Base-by-base conservation (phyloP, 2,329 filamentous ascomycete species). In the Fusarium nodosum region DNA sequence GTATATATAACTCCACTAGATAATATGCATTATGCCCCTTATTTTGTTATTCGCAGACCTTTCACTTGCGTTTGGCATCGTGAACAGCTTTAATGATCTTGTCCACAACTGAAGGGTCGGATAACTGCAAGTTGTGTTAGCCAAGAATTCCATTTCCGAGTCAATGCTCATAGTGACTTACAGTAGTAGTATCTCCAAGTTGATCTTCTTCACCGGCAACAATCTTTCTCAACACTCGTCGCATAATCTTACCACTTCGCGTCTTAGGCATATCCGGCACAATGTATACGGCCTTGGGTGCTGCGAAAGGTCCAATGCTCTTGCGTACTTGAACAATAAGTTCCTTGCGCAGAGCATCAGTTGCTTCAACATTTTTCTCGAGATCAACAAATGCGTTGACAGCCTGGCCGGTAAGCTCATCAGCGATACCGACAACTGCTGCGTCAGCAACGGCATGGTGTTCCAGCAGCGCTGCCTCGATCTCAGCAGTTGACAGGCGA, bases 211-310 rank as follows among this genome's bases (percentile, higher is more conserved):
- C 96, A 36, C 95, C 95, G 18, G 94, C 94, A 73, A 99, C 82
- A 77, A 99, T 97, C 93, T 99, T 99, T 76, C 96, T 88, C 84
- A 99, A 82, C 77, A 99, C 97, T 70, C 96, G 90, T 69, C 96
- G 89, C 96, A 99, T 99, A 77, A 99, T 99, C 91, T 99, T 99
- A 72, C 96, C 96, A 74, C 93, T 97, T 74, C 96, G 88, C 38
- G 96, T 99, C 90, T 99, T 98, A 76, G 96, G 96, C 71, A 99
- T 87, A 79, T 99, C 96, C 5, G 94, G 91, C 45, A 99, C 92
- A 56, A 97, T 88, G 79, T 90, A 96, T 69, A 99, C 91, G 22
- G 91, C 92, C 86, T 98, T 99, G 69, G 96, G 96, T 33, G 96
- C 94, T 6, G 96, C 96, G 78, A 99, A 99, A 6, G 96, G 96